phyloP scores from a whole-genome alignment of 1,139 yeast species.

The Suhomyces anneliseae region DNA sequence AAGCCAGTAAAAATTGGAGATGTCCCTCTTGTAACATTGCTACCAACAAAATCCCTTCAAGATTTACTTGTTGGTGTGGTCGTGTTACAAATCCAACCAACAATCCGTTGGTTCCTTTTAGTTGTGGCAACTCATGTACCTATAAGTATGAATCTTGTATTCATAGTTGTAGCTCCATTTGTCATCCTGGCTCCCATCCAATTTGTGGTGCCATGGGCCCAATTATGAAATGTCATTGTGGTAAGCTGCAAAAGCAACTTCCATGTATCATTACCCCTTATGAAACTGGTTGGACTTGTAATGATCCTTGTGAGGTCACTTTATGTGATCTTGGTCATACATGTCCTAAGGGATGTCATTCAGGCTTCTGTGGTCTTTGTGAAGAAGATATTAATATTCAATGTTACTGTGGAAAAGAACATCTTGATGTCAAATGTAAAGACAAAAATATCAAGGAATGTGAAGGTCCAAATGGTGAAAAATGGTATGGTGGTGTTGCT shows the following conservation, averaged over 20 bases:
- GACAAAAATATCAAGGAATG: conserved; percentile 41
- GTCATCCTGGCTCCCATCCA: conserved; percentile 93
- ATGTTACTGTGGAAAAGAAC: conserved; percentile 76
- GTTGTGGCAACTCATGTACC: conserved; percentile 86
- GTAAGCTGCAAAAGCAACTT: conserved; percentile 60
- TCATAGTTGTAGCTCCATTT: conserved; percentile 71
- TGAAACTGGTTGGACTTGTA: conserved; percentile 67
- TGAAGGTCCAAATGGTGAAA: conserved; percentile 18
- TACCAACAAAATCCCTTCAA: conserved; percentile 52
- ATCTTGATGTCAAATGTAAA: conserved; percentile 46
- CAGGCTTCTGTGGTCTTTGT: conserved; percentile 81
- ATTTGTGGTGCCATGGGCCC: conserved; percentile 80
- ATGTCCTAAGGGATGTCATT: conserved; percentile 53
- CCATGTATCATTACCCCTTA: conserved; percentile 77
- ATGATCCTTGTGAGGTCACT: conserved; percentile 53
- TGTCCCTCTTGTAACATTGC: conserved; percentile 82
- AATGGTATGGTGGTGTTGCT: conserved; percentile 63
- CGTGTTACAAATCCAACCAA: conserved; percentile 65
- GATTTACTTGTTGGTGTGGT: conserved; percentile 90
- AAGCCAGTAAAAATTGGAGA: conserved; percentile 60
- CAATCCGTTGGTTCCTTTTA: conserved; percentile 69
- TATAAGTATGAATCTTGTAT: conserved; percentile 57
- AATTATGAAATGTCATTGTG: conserved; percentile 70
- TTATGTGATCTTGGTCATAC: conserved; percentile 67
- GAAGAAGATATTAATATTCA: conserved; percentile 31